These are phyloP conservation scores for Xerocomellus amylosporus DNA, from an alignment of 768 basidiomycete genomes.

Conservation along the genomic window DNA sequence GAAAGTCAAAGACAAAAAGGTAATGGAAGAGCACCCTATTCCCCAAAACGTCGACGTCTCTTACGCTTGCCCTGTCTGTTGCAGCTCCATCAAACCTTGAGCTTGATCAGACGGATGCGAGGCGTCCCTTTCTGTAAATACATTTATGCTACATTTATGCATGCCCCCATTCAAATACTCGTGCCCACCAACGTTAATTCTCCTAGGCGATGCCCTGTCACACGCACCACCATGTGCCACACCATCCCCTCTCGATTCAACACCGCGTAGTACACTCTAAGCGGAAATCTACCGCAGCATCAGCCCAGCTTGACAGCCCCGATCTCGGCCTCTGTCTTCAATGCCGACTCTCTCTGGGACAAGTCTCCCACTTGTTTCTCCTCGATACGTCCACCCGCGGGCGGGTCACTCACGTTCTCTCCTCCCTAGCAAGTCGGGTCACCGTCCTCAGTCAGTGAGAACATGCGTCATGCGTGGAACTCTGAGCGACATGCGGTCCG, in stretches of 20 bases:
- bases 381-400: background rate
- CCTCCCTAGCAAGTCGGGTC: background rate
- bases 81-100: conserved; percentile 29
- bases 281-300: background rate
- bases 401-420: background rate
- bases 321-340: conserved; percentile 5
- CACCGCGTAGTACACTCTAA: background rate
- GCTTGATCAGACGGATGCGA: conserved; percentile 11
- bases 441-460: background rate
- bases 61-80: conserved; percentile 1
- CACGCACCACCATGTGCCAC: conserved; percentile 2
- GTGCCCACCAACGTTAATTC: conserved; percentile 21
- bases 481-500: conserved; percentile 14
- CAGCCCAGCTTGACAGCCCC: background rate
- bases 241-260: background rate
- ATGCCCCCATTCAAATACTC: conserved; percentile 3
- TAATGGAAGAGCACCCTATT: conserved; percentile 13
- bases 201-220: conserved; percentile 5
- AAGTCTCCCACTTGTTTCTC: background rate
- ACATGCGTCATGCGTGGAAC: conserved; percentile 8
- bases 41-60: conserved; percentile 3
- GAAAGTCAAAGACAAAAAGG: conserved; percentile 19
- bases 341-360: background rate
- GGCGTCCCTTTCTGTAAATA: conserved; percentile 2
- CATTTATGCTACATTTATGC: conserved; percentile 7